These are phyloP conservation scores for Colletotrichum plurivorum DNA, from an alignment of 2,329 filamentous ascomycete species.

Conservation along the genomic window DNA sequence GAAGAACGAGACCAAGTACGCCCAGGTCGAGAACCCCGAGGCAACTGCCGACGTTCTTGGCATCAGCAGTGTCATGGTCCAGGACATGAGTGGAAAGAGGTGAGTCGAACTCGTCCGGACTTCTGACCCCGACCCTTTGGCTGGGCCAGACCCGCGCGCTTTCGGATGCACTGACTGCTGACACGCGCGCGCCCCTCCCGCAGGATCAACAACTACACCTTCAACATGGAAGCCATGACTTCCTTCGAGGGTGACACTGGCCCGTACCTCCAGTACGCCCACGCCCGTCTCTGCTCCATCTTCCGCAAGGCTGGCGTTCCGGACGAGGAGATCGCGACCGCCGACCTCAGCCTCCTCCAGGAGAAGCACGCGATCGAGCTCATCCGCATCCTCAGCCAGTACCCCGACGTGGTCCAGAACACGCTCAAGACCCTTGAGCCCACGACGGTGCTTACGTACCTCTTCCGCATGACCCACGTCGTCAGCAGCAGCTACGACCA, in stretches of 20 bases:
- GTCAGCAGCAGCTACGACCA: slow-evolving; percentile 87
- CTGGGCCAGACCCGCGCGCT: slow-evolving; percentile 25
- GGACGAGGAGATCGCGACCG: slow-evolving; percentile 70
- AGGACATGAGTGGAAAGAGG: slow-evolving; percentile 97
- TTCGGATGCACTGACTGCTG: slow-evolving; percentile 41
- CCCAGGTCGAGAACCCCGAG: slow-evolving; percentile 87
- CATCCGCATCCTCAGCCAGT: slow-evolving; percentile 83
- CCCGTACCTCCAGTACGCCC: slow-evolving; percentile 87
- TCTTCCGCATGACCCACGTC: slow-evolving; percentile 89
- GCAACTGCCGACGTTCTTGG: slow-evolving; percentile 89
- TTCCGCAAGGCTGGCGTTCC: slow-evolving; percentile 68
- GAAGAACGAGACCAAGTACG: slow-evolving; percentile 91
- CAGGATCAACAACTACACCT: slow-evolving; percentile 77
- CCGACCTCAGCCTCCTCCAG: slow-evolving; percentile 77
- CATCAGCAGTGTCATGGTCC: slow-evolving; percentile 96
- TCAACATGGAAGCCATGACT: slow-evolving; percentile 70
- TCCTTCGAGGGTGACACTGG: slow-evolving; percentile 84
- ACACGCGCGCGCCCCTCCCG: slow-evolving; percentile 9
- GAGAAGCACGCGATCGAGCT: slow-evolving; percentile 82
- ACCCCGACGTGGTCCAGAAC: slow-evolving; percentile 87
- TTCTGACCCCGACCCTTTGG: slow-evolving; percentile 17
- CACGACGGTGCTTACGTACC: slow-evolving; percentile 68
- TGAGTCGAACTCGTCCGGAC: slow-evolving; percentile 52
- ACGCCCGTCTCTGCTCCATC: slow-evolving; percentile 79
- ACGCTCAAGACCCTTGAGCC: slow-evolving; percentile 89